Evolutionary conservation across 176 grass and related monocot species (phyloP), one percentile per base, ranked within the genome.

Genomic region (Rhynchospora breviuscula): DNA sequence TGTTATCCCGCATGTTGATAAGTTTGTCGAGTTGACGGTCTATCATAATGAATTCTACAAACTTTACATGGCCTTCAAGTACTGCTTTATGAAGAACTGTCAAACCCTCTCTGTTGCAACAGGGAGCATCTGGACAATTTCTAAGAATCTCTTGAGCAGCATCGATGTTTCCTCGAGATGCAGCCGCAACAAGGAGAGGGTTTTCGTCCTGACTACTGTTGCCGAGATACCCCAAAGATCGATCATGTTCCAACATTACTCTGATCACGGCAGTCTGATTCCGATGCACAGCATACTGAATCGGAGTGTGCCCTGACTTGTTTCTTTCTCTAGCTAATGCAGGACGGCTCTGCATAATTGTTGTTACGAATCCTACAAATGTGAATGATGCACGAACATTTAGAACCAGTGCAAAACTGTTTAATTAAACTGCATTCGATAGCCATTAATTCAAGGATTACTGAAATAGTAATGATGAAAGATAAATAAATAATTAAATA

Each of bases 71-170:
- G 4, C 11, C 81, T 21, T 0, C 6, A 1, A 11, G 1, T 18
- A 73, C 15, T 60, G 87, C 69, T 45, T 8, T 0, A 57, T 85
- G 86, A 72, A 88, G 82, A 62, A 74, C 68, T 59, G 71, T 88
- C 33, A 1, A 71, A 8, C 86, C 81, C 13, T 0, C 4, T 15
- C 4, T 0, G 0, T 33, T 10, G 5, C 13, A 70, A 1, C 35
- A 84, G 0, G 87, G 87, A 21, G 49, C 19, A 88, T 88, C 86
- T n/a, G 72, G 81, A 21, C 81, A 88, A 26, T 70, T 29, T 0
- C 0, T 8, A 3, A 88, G 69, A 33, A 88, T 73, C 61, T 80
- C 52, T 10, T 0, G 21, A 35, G 82, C 73, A 79, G 43, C 49
- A 0, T 48, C 31, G 9, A 88, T 8, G 19, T 85, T 19, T 3